Conservation (phyloP, 768 basidiomycete species). For the Xerocomellus amylosporus region DNA sequence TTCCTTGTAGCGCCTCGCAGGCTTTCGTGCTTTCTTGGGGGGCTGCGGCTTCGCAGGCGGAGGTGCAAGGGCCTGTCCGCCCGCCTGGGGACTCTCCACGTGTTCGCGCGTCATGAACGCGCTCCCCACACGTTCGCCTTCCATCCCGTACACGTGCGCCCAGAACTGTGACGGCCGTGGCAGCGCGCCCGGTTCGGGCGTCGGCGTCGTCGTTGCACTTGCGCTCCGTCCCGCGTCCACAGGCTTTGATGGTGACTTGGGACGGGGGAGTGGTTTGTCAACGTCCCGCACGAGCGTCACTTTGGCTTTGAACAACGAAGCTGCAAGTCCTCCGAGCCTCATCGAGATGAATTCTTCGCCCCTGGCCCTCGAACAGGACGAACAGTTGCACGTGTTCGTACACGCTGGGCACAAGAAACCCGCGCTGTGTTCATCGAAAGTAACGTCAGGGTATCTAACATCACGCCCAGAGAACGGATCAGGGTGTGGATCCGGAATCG, state of each 20-base stretch:
- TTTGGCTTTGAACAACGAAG: slow-evolving; percentile 20
- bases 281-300: slow-evolving; percentile 26
- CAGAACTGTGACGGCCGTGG: slow-evolving; percentile 22
- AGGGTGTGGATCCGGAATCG: neutral
- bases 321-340: slow-evolving; percentile 23
- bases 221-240: neutral
- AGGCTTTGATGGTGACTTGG: neutral
- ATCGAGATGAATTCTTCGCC: slow-evolving; percentile 46
- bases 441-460: slow-evolving; percentile 39
- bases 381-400: slow-evolving; percentile 47
- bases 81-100: neutral
- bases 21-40: neutral
- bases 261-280: neutral
- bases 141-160: slow-evolving; percentile 34
- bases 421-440: slow-evolving; percentile 31
- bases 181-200: neutral
- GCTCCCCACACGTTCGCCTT: slow-evolving; percentile 27
- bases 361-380: slow-evolving; percentile 40
- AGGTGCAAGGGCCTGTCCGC: neutral
- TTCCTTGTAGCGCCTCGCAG: neutral
- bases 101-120: slow-evolving; percentile 23
- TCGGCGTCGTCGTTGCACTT: neutral
- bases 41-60: neutral
- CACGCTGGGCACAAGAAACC: slow-evolving; percentile 47
- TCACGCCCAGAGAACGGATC: neutral